These are phyloP conservation scores for Schizophyllum amplum DNA, from an alignment of 1,284 basidiomycete genomes.

Conservation along the genomic window DNA sequence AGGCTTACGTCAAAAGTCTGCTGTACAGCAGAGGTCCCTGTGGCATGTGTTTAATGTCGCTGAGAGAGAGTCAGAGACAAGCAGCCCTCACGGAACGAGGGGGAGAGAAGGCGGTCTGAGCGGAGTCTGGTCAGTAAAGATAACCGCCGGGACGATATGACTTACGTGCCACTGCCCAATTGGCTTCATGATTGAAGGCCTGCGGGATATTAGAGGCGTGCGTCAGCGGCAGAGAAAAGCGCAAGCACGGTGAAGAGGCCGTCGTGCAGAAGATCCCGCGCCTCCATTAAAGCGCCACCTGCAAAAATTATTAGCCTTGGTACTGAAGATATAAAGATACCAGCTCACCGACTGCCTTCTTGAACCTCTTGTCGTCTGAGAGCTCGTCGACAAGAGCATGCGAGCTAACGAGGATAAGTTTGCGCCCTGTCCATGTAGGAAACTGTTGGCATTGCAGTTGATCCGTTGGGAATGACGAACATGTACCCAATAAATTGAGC, in stretches of 20 bases:
- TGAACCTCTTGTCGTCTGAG: constrained; percentile 37
- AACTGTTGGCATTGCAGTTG: neutral
- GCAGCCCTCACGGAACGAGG: constrained; percentile 33
- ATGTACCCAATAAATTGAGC: constrained; percentile 31
- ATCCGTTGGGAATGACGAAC: neutral
- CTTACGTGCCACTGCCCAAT: constrained; percentile 42
- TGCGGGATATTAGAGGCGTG: constrained; percentile 4
- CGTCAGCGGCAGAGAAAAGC: neutral
- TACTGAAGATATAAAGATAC: neutral
- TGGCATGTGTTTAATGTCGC: neutral
- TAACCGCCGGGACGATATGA: neutral
- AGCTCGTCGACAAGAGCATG: constrained; percentile 36
- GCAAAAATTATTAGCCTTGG: neutral
- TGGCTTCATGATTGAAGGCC: constrained; percentile 34
- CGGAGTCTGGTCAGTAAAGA: neutral
- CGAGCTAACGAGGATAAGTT: constrained; percentile 25
- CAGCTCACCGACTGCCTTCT: constrained; percentile 25
- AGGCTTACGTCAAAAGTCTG: neutral
- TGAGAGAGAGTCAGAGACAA: constrained; percentile 43
- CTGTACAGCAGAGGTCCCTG: neutral
- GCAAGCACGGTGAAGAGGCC: constrained; percentile 33
- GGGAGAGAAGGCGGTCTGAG: constrained; percentile 43
- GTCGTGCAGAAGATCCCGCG: constrained; percentile 36
- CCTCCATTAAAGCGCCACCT: constrained; percentile 25
- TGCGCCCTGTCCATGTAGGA: constrained; percentile 18